These are phyloP conservation scores for Diaporthe australafricana DNA, from an alignment of 2,329 filamentous ascomycete genomes.

Conservation along the genomic window DNA sequence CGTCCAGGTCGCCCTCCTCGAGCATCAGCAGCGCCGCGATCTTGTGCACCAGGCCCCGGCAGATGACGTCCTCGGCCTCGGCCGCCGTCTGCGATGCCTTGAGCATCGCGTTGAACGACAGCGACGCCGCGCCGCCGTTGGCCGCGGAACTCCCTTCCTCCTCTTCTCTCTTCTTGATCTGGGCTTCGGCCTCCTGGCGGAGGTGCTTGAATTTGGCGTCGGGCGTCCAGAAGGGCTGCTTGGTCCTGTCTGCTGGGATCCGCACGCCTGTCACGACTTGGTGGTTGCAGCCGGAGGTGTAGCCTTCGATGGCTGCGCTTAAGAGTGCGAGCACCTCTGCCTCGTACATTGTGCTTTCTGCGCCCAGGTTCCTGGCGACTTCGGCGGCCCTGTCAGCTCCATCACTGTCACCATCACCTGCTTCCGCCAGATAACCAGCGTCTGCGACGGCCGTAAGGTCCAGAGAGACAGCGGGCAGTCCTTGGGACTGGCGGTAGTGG, in stretches of 20 bases:
- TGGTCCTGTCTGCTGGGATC: slow-evolving; percentile 28
- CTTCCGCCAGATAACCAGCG: slow-evolving; percentile 61
- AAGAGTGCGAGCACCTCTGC: slow-evolving; percentile 55
- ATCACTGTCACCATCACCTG: slow-evolving; percentile 56
- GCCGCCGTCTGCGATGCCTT: slow-evolving; percentile 55
- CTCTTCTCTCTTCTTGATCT: not conserved
- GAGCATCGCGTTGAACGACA: slow-evolving; percentile 58
- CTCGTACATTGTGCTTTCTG: slow-evolving; percentile 58
- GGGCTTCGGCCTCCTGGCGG: slow-evolving; percentile 52
- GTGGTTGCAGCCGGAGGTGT: slow-evolving; percentile 44
- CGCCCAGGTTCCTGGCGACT: slow-evolving; percentile 55
- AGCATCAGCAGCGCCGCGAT: slow-evolving; percentile 63
- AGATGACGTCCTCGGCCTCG: slow-evolving; percentile 59
- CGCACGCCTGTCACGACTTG: slow-evolving; percentile 29
- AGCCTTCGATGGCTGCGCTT: slow-evolving; percentile 27
- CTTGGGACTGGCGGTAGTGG: slow-evolving; percentile 49
- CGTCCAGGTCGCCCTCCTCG: slow-evolving; percentile 45
- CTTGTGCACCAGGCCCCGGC: slow-evolving; percentile 60
- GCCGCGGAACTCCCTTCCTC: not conserved
- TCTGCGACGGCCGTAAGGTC: slow-evolving; percentile 65
- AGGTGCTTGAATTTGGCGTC: slow-evolving; percentile 67
- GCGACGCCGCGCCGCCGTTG: slow-evolving; percentile 41
- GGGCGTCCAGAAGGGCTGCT: slow-evolving; percentile 63
- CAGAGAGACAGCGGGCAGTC: slow-evolving; percentile 55
- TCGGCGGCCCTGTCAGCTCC: slow-evolving; percentile 60